Evolutionary conservation across 768 basidiomycete genomes (phyloP).

Genomic region (Lentinula edodes): DNA sequence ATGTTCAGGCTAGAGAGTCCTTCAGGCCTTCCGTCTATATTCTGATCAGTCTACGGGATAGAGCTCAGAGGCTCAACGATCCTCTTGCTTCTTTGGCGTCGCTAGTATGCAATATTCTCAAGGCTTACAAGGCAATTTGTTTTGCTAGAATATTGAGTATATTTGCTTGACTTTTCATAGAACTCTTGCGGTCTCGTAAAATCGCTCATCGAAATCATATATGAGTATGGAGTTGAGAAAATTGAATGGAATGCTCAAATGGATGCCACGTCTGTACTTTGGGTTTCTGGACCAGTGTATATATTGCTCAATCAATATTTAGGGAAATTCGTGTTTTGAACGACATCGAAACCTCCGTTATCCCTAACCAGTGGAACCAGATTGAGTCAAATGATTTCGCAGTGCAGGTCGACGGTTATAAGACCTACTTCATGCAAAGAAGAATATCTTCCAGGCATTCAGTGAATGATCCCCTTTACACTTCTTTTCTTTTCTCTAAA

Average conservation of each 20-base stretch:
- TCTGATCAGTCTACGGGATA: not conserved
- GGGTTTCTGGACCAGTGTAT: too few relatives aligned
- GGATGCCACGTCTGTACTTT: not conserved
- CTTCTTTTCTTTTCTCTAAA: too few relatives aligned
- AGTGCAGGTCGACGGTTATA: not conserved
- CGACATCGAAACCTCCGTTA: not conserved
- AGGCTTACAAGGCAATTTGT: not conserved
- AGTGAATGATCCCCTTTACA: too few relatives aligned
- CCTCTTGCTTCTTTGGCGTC: not conserved
- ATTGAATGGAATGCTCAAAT: not conserved
- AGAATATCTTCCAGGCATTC: not conserved
- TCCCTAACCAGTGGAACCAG: not conserved
- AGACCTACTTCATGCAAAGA: not conserved
- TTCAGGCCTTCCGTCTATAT: not conserved
- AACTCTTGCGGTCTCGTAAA: not conserved
- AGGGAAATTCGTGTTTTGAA: not conserved
- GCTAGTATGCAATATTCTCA: not conserved
- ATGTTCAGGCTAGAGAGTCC: not conserved
- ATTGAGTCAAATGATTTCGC: not conserved
- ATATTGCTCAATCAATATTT: not conserved
- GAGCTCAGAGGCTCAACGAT: not conserved
- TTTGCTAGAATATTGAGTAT: not conserved
- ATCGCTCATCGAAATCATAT: not conserved
- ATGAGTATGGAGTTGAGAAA: not conserved
- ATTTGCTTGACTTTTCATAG: not conserved